Conservation (phyloP, 306 rosid genomes). For the Begonia peltatifolia region DNA sequence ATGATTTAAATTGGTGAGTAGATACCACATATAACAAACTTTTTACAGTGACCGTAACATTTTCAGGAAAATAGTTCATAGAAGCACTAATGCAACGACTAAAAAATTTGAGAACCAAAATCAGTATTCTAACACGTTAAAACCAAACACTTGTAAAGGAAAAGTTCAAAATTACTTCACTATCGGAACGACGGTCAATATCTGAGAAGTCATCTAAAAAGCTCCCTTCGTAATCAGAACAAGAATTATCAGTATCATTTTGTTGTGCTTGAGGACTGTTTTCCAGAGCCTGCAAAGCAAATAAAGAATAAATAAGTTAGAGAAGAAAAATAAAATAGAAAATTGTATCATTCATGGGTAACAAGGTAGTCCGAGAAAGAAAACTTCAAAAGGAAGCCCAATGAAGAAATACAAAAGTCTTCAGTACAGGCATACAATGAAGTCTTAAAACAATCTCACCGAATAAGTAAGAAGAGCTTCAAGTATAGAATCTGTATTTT, state of each 20-base stretch:
- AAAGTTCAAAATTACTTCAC: slow-evolving; percentile 30
- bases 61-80: not conserved
- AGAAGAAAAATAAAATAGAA: no score
- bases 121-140: not conserved
- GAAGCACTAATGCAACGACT: not conserved
- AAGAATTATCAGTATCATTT: slow-evolving; percentile 33
- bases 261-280: slow-evolving; percentile 35
- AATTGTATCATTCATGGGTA: no score
- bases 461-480: slow-evolving; percentile 64
- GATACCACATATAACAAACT: not conserved
- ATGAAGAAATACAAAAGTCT: no score
- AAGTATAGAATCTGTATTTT: slow-evolving; percentile 42
- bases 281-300: slow-evolving; percentile 34
- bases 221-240: slow-evolving; percentile 42
- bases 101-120: not conserved
- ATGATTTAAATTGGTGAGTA: slow-evolving; percentile 10
- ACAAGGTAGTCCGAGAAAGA: no score
- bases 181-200: slow-evolving; percentile 35
- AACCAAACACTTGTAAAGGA: not conserved
- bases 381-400: no score
- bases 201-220: slow-evolving; percentile 50
- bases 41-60: no score
- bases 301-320: not conserved
- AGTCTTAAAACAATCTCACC: slow-evolving; percentile 27
- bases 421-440: no score